A percentile compares a stretch with the other conserved stretches of the same genome.
Conservation (phyloP, 2,329 filamentous ascomycete genomes). For the Pezizomycotina sp. region DNA sequence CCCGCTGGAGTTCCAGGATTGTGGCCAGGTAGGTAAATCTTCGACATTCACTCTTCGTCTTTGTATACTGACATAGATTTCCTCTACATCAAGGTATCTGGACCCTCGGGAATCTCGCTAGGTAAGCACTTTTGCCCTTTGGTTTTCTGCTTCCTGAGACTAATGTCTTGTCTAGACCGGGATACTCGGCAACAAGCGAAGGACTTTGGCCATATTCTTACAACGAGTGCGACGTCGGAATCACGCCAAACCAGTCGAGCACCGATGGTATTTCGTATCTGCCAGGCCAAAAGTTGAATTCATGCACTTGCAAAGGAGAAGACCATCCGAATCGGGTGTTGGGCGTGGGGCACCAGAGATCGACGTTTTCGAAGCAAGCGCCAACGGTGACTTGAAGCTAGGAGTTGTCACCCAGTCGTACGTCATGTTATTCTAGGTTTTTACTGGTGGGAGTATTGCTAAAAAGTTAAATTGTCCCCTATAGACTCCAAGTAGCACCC, state of each 20-base stretch:
- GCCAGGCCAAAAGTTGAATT: slow-evolving; percentile 53
- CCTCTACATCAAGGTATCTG: too few relatives aligned
- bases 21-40: too few relatives aligned
- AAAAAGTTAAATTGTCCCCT: too few relatives aligned
- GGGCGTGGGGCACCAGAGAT: slow-evolving; percentile 55
- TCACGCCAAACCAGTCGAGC: slow-evolving; percentile 55
- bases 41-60: too few relatives aligned
- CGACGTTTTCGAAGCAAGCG: slow-evolving; percentile 54
- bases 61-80: too few relatives aligned
- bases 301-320: slow-evolving; percentile 46
- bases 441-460: too few relatives aligned
- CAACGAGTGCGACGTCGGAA: slow-evolving; percentile 52
- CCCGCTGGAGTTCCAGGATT: slow-evolving; percentile 16
- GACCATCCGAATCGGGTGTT: slow-evolving; percentile 49
- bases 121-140: too few relatives aligned
- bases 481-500: slow-evolving; percentile 36
- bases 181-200: slow-evolving; percentile 53
- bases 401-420: slow-evolving; percentile 35
- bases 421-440: too few relatives aligned
- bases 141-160: too few relatives aligned
- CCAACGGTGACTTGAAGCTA: slow-evolving; percentile 26
- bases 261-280: slow-evolving; percentile 48
- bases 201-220: slow-evolving; percentile 63
- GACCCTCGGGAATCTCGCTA: slow-evolving; percentile 58
- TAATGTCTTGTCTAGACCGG: too few relatives aligned